phyloP scores from a whole-genome alignment of 371 early-diverging fungal species.

The Circinella umbellata region DNA sequence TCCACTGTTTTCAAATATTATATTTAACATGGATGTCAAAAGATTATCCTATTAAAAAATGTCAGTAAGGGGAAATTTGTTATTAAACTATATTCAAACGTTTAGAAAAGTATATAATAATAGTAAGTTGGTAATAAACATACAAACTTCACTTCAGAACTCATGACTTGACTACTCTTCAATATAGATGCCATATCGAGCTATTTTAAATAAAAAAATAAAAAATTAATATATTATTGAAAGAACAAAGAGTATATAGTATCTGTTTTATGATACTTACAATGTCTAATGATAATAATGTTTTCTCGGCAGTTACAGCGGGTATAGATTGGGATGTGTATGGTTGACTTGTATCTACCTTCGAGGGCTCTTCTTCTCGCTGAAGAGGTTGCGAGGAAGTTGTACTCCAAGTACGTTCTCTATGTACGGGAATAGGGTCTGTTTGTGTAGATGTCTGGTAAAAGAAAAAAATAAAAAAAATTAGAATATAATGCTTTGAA shows the following conservation, averaged over 20 bases:
- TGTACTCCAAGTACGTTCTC: constrained; percentile 37
- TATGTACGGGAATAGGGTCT: constrained; percentile 41
- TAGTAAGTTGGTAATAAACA: background rate
- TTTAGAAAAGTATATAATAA: too few species aligned
- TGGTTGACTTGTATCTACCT: constrained; percentile 29
- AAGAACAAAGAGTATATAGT: background rate
- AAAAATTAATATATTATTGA: background rate
- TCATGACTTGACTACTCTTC: constrained; percentile 53
- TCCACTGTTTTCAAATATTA: constrained; percentile 50
- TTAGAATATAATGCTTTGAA: too few species aligned
- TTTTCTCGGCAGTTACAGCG: constrained; percentile 47
- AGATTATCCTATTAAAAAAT: constrained; percentile 9
- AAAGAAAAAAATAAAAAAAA: too few species aligned
- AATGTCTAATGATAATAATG: constrained; percentile 48
- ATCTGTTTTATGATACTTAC: constrained; percentile 19
- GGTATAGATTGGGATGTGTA: constrained; percentile 38
- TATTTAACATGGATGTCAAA: constrained; percentile 45
- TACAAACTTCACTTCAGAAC: constrained; percentile 52
- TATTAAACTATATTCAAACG: too few species aligned
- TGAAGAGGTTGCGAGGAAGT: constrained; percentile 22
- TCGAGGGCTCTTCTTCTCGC: background rate
- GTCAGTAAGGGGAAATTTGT: too few species aligned
- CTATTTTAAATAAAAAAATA: background rate
- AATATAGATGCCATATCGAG: constrained; percentile 51
- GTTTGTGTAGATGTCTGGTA: constrained; percentile 24